Percentiles rank a stretch among this genome's conserved stretches.
Evolutionary conservation across 1,139 yeast genomes (phyloP).

Genomic region (Pichiaceae sp.): DNA sequence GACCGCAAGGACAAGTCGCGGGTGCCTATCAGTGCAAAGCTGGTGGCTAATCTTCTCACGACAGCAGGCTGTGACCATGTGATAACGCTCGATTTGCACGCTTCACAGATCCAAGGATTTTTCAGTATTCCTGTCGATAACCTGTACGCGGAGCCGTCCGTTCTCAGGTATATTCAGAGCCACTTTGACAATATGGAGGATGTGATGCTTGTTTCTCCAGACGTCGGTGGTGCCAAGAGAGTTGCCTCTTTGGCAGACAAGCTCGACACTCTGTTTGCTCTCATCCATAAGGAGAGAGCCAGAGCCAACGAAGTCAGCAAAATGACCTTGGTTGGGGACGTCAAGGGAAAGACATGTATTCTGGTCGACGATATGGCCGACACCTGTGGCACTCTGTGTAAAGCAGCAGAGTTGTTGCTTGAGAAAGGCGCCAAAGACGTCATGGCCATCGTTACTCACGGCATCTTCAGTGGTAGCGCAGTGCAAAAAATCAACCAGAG

Average conservation of each 20-base stretch:
- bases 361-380: conserved; percentile 81
- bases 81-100: conserved; percentile 77
- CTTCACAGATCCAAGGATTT: conserved; percentile 79
- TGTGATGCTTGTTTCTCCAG: conserved; percentile 66
- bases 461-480: conserved; percentile 69
- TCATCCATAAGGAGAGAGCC: conserved; percentile 76
- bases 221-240: conserved; percentile 83
- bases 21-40: conserved; percentile 76
- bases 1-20: conserved; percentile 76
- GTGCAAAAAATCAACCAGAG: conserved; percentile 50
- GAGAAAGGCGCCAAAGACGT: conserved; percentile 64
- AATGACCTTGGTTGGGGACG: conserved; percentile 78
- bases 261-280: conserved; percentile 67
- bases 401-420: conserved; percentile 59
- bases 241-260: conserved; percentile 76
- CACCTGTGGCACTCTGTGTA: conserved; percentile 74
- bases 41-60: conserved; percentile 65
- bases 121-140: conserved; percentile 78
- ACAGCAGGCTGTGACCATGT: conserved; percentile 81
- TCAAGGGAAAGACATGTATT: conserved; percentile 57
- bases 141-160: conserved; percentile 72
- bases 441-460: conserved; percentile 73
- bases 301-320: conserved; percentile 70
- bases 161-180: conserved; percentile 57
- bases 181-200: conserved; percentile 34